These are phyloP conservation scores for Pseudocercospora fuligena DNA, from an alignment of 2,329 filamentous ascomycete species.

Conservation along the genomic window DNA sequence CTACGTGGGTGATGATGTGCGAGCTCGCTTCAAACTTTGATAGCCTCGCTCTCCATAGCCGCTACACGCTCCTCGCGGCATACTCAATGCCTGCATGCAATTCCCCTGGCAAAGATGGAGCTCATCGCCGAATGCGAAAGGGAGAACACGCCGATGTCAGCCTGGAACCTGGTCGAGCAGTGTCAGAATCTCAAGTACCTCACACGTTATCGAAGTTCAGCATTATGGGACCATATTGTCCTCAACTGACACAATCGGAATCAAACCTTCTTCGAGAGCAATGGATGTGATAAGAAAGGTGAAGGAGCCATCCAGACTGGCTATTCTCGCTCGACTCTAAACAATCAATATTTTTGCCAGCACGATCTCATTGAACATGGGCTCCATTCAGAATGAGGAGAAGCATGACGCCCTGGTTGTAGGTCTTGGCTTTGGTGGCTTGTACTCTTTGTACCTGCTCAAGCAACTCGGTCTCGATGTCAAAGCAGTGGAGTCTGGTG, in stretches of 20 bases:
- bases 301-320: not conserved
- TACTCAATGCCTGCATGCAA: not conserved
- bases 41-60: not conserved
- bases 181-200: not conserved
- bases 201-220: not conserved
- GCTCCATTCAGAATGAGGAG: not conserved
- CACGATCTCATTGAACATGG: not conserved
- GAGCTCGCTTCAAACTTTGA: slow-evolving; percentile 1
- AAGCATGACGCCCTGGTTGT: slow-evolving; percentile 8
- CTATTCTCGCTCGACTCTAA: too few relatives aligned
- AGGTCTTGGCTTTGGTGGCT: slow-evolving; percentile 12
- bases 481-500: slow-evolving; percentile 7
- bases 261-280: not conserved
- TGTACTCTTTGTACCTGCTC: slow-evolving; percentile 13
- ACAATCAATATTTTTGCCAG: too few relatives aligned
- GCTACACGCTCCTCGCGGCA: not conserved
- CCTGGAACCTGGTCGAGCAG: not conserved
- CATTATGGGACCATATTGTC: not conserved
- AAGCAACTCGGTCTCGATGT: slow-evolving; percentile 16
- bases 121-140: not conserved
- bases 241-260: not conserved
- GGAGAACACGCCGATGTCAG: not conserved
- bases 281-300: not conserved
- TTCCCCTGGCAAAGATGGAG: not conserved
- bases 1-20: slow-evolving; percentile 5